Conservation (phyloP, 106 monocot genomes). For the Vanilla planifolia region DNA sequence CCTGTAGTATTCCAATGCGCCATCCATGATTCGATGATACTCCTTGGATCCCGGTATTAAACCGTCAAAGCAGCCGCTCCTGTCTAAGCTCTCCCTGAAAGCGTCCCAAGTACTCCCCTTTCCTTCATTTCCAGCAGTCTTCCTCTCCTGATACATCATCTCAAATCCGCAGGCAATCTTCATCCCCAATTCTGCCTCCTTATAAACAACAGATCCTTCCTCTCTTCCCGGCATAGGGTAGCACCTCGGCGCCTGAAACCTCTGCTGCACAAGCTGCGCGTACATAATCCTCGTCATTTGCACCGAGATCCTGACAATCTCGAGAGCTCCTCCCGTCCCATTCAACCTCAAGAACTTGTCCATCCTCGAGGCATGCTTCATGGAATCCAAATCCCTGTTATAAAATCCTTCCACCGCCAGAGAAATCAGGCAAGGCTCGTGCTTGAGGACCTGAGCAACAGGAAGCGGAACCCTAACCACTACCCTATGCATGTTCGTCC, state of each 20-base stretch:
- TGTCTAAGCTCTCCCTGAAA: constrained; percentile 65
- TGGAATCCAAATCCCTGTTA: constrained; percentile 78
- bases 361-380: constrained; percentile 86
- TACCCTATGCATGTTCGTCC: constrained; percentile 50
- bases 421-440: constrained; percentile 75
- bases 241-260: constrained; percentile 63
- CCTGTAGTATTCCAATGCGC: constrained; percentile 53
- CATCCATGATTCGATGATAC: constrained; percentile 59
- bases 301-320: constrained; percentile 52
- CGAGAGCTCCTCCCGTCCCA: constrained; percentile 22
- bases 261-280: constrained; percentile 86
- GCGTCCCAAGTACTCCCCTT: constrained; percentile 64
- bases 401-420: constrained; percentile 88
- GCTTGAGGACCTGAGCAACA: constrained; percentile 79
- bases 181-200: constrained; percentile 85
- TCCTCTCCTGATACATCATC: constrained; percentile 97
- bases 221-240: constrained; percentile 76
- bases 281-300: constrained; percentile 94
- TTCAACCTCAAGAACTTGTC: constrained; percentile 45
- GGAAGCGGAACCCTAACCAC: constrained; percentile 62
- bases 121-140: constrained; percentile 45
- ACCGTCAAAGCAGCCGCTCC: constrained; percentile 68
- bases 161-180: constrained; percentile 97
- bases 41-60: constrained; percentile 85
- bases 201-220: constrained; percentile 34